Percentiles rank a stretch among this genome's conserved stretches.
These are phyloP conservation scores for Auriscalpium orientale DNA, from an alignment of 768 basidiomycete species.

Conservation along the genomic window DNA sequence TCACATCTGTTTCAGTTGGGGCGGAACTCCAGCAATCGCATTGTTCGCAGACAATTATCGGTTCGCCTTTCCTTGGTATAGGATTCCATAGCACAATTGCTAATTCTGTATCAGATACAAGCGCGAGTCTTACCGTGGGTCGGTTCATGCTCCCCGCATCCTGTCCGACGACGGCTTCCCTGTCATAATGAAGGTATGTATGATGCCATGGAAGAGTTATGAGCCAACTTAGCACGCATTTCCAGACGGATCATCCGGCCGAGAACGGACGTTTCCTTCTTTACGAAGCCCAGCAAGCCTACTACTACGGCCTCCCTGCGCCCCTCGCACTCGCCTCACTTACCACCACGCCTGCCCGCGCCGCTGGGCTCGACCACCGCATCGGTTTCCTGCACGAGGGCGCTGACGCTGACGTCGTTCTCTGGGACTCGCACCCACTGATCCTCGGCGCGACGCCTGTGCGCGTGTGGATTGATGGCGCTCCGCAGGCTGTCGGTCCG, in stretches of 20 bases:
- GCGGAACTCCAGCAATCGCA: conserved; percentile 65
- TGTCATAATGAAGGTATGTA: conserved; percentile 65
- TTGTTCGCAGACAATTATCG: conserved; percentile 58
- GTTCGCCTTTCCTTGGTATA: conserved; percentile 13
- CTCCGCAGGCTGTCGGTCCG: conserved; percentile 50
- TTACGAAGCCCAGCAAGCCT: conserved; percentile 80
- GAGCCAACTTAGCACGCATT: neutral
- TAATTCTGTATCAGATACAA: conserved; percentile 42
- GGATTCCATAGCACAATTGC: neutral
- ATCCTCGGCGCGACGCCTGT: conserved; percentile 65
- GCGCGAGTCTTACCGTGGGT: conserved; percentile 73
- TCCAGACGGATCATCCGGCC: conserved; percentile 59
- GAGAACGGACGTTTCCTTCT: conserved; percentile 68
- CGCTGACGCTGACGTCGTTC: conserved; percentile 51
- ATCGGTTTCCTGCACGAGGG: conserved; percentile 52
- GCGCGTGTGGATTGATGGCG: conserved; percentile 72
- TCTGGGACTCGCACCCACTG: conserved; percentile 75
- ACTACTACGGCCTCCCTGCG: conserved; percentile 69
- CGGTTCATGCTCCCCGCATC: conserved; percentile 74
- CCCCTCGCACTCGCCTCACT: conserved; percentile 69
- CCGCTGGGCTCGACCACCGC: conserved; percentile 73
- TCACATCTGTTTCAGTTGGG: conserved; percentile 31
- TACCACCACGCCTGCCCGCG: conserved; percentile 62
- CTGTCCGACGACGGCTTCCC: conserved; percentile 59
- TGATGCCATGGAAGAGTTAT: neutral